Base-by-base conservation (phyloP, 768 basidiomycete genomes). In the Podaxis rugospora region DNA sequence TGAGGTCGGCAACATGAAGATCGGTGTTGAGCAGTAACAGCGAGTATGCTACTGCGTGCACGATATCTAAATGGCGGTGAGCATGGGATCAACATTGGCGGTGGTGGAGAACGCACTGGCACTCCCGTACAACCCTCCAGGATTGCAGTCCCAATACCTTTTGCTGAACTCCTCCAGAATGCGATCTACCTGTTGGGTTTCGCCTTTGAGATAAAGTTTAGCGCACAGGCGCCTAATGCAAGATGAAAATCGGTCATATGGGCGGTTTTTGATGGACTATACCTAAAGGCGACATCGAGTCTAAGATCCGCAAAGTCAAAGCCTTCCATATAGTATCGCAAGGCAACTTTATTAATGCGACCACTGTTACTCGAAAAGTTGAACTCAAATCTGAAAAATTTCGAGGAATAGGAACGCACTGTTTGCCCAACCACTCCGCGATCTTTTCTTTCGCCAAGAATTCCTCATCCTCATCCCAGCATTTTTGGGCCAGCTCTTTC, bases 181-280 rank as follows among this genome's bases (percentile, higher is more conserved):
- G 46, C 97, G 88, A 72, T 98, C 97, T 46, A 99, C 90, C 75
- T 98, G 95, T 69, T 99, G 97, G 0, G 96, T 96, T 73, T 99
- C 97, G 1, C 88, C 97, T 72, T 94, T 95, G 62, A 99, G 82
- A 71, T 84, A 98, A 1, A 99, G 81, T 71, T 96, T 97, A 11
- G 88, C 87, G 70, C 95, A 98, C 10, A 99, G 76, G 23, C 87
- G 88, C 63, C 95, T 95, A 66, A 7, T 25, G 18, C 25, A 62
- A 42, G 46, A 51, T 37, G 46, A 65, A 53, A 60, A 55, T 23
- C 21, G 16, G 42, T 16, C 11, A 28, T 9, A 28, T 10, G 21
- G 25, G 21, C 59, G 28, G 36, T 16, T 46, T 39, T 25, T 39
- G 23, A 42, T 44, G 39, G 11, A 55, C 28, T 78, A 27, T 49